These are phyloP conservation scores for Aspergillus ochraceus DNA, from an alignment of 2,329 filamentous ascomycete species.

Conservation along the genomic window DNA sequence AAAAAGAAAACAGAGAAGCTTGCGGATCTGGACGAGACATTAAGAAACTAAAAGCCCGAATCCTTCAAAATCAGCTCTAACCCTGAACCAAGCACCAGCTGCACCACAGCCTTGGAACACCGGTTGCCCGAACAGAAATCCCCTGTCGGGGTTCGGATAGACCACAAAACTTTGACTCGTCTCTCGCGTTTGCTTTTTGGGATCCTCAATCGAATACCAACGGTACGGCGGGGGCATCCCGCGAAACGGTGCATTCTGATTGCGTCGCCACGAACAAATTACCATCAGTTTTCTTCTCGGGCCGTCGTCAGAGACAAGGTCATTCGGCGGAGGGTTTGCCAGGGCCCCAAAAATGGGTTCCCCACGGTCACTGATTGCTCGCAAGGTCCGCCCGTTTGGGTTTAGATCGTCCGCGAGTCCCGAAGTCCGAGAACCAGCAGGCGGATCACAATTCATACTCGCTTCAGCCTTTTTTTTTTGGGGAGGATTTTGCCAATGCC, in stretches of 20 bases:
- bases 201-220: neutral
- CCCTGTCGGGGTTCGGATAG: neutral
- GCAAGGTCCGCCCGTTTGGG: conserved; percentile 27
- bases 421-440: conserved; percentile 1
- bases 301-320: neutral
- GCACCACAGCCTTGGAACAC: neutral
- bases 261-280: neutral
- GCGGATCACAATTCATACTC: neutral
- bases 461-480: neutral
- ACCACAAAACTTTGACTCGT: neutral
- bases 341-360: neutral
- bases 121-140: neutral
- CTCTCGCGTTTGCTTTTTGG: neutral
- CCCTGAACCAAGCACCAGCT: neutral
- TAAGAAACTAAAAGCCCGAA: neutral
- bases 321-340: conserved; percentile 7
- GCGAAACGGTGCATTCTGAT: conserved; percentile 1
- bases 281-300: neutral
- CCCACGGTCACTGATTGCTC: conserved; percentile 14
- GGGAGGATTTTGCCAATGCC: no score
- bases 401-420: conserved; percentile 20
- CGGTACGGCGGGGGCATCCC: conserved; percentile 1
- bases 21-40: neutral
- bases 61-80: neutral
- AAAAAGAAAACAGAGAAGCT: neutral